phyloP scores from a whole-genome alignment of 768 basidiomycete genomes.

The Termitomyces sp. region DNA sequence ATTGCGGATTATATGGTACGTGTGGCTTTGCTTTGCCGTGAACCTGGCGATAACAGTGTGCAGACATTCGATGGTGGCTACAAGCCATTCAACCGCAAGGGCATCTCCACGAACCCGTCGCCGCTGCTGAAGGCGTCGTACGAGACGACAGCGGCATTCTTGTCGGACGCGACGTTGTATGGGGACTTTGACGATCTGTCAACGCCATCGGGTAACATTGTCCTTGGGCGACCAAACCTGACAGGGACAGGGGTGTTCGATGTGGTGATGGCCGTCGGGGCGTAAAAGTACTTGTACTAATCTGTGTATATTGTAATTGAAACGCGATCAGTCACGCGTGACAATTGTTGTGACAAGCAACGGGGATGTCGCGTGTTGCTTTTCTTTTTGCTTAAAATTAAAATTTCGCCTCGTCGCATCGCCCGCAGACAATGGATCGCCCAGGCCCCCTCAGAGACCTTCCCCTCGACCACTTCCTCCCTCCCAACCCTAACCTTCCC shows the following conservation, averaged over 20 bases:
- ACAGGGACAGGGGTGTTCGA: slow-evolving; percentile 98
- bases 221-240: slow-evolving; percentile 79
- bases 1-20: slow-evolving; percentile 99
- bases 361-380: slow-evolving; percentile 11
- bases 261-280: slow-evolving; percentile 59
- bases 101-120: slow-evolving; percentile 90
- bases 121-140: slow-evolving; percentile 96
- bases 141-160: slow-evolving; percentile 91
- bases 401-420: slow-evolving; percentile 3
- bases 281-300: slow-evolving; percentile 12
- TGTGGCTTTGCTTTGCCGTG: neutral
- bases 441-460: slow-evolving; percentile 62
- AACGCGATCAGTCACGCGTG: slow-evolving; percentile 24
- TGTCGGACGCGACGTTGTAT: slow-evolving; percentile 90
- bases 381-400: slow-evolving; percentile 5
- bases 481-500: slow-evolving; percentile 29
- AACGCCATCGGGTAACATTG: slow-evolving; percentile 89
- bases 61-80: slow-evolving; percentile 98
- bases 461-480: slow-evolving; percentile 55
- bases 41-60: slow-evolving; percentile 1
- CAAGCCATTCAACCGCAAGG: slow-evolving; percentile 97
- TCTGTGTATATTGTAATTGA: slow-evolving; percentile 12
- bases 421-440: slow-evolving; percentile 29
- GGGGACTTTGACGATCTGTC: slow-evolving; percentile 95
- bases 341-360: slow-evolving; percentile 12